A percentile compares a stretch with the other conserved stretches of the same genome.
phyloP scores from a whole-genome alignment of 176 grass and related monocot genomes.

The Rhipidocladum racemiflorum region DNA sequence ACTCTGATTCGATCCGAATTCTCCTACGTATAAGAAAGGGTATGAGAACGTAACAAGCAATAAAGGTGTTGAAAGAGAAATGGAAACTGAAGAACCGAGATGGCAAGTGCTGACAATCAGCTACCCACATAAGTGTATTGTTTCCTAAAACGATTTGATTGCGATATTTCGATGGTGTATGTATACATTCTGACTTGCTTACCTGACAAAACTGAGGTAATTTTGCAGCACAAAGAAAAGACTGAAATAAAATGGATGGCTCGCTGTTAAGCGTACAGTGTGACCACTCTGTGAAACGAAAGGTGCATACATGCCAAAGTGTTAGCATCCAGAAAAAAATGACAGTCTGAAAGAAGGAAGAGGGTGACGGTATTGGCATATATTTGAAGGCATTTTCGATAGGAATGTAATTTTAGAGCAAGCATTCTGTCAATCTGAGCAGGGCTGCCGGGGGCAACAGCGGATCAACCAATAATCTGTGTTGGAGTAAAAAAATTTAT shows the following conservation, averaged over 20 bases:
- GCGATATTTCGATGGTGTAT: not conserved
- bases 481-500: not conserved
- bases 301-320: not conserved
- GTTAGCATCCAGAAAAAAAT: constrained; percentile 12
- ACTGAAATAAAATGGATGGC: not conserved
- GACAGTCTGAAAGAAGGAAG: not conserved
- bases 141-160: constrained; percentile 18
- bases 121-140: not conserved
- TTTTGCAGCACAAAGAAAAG: not conserved
- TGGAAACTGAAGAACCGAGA: constrained; percentile 23
- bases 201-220: not conserved
- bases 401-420: not conserved
- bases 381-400: not conserved
- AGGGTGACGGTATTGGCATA: constrained; percentile 6
- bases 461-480: too few relatives aligned
- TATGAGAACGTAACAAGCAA: too few relatives aligned
- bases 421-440: not conserved
- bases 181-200: not conserved
- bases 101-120: not conserved
- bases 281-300: constrained; percentile 1
- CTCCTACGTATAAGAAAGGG: too few relatives aligned
- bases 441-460: too few relatives aligned
- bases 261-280: not conserved
- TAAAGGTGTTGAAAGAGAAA: constrained; percentile 1
- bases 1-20: too few relatives aligned